A percentile compares a stretch with the other conserved stretches of the same genome.
phyloP scores from a whole-genome alignment of 371 early-diverging fungal species.

The Basidiobolus meristosporus region DNA sequence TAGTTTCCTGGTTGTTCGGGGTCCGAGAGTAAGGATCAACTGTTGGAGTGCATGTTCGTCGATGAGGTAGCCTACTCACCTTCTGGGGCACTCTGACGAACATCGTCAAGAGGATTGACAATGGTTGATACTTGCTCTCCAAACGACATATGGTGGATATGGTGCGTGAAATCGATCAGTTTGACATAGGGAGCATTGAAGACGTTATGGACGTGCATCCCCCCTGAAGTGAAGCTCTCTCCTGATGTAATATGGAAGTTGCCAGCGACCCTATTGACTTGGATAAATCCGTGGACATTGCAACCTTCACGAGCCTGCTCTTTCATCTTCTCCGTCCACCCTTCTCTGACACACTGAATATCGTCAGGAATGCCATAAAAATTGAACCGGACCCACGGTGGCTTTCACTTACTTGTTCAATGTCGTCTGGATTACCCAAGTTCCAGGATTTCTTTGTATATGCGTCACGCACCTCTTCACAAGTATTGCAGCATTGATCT shows the following conservation, averaged over 20 bases:
- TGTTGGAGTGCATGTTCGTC: too few species aligned
- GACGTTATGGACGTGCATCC: constrained; percentile 76
- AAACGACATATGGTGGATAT: constrained; percentile 66
- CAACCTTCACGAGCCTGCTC: constrained; percentile 80
- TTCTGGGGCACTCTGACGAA: constrained; percentile 18
- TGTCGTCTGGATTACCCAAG: constrained; percentile 35
- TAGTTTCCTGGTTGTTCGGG: too few species aligned
- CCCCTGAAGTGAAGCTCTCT: constrained; percentile 50
- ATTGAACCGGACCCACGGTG: not conserved
- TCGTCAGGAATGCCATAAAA: not conserved
- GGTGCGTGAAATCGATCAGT: constrained; percentile 61
- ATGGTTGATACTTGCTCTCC: constrained; percentile 43
- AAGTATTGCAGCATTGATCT: constrained; percentile 88
- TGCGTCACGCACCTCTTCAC: constrained; percentile 78
- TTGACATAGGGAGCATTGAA: constrained; percentile 28
- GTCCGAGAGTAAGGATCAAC: too few species aligned
- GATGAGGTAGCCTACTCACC: constrained; percentile 14
- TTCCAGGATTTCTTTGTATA: constrained; percentile 72
- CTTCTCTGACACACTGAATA: constrained; percentile 64
- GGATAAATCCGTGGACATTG: constrained; percentile 55
- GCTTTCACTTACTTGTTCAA: constrained; percentile 49
- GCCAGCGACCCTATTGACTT: constrained; percentile 81
- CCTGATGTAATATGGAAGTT: constrained; percentile 91
- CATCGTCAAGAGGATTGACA: constrained; percentile 60
- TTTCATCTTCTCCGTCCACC: constrained; percentile 52